phyloP scores from a whole-genome alignment of 2,329 filamentous ascomycete species.

The Ceratocystis alfenasii region DNA sequence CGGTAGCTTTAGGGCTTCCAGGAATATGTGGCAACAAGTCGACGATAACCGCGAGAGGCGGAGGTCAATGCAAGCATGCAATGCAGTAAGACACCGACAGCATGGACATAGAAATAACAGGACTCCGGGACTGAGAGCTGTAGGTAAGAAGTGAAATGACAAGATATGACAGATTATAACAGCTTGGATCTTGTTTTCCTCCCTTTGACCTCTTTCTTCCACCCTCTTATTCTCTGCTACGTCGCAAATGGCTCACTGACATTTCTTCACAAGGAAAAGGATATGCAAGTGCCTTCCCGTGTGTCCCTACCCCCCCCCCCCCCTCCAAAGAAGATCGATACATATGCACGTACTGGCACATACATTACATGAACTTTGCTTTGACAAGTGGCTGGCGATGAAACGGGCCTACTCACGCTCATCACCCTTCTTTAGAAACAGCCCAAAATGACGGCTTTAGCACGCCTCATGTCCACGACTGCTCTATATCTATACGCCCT shows the following conservation, averaged over 20 bases:
- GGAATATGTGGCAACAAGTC: neutral
- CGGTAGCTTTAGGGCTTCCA: neutral
- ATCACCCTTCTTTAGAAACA: neutral
- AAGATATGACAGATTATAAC: too few species aligned
- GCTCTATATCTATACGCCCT: neutral
- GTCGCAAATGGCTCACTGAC: too few species aligned
- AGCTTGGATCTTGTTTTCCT: too few species aligned
- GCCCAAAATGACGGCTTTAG: neutral
- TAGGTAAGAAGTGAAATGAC: too few species aligned
- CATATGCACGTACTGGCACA: neutral
- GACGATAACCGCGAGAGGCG: neutral
- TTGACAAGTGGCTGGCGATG: neutral
- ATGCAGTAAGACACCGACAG: neutral
- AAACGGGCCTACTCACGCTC: neutral
- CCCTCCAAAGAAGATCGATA: neutral
- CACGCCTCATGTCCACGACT: too few species aligned
- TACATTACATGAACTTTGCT: neutral
- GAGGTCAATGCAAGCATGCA: neutral
- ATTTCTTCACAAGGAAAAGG: neutral
- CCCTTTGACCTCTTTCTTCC: too few species aligned
- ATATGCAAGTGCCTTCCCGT: neutral
- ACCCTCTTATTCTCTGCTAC: too few species aligned
- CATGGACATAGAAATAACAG: too few species aligned
- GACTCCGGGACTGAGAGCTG: too few species aligned
- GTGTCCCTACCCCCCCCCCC: neutral